Evolutionary conservation across 805 yeast genomes (phyloP), one percentile per base, ranked within the genome.

Genomic region (Saturnispora serradocipensis): DNA sequence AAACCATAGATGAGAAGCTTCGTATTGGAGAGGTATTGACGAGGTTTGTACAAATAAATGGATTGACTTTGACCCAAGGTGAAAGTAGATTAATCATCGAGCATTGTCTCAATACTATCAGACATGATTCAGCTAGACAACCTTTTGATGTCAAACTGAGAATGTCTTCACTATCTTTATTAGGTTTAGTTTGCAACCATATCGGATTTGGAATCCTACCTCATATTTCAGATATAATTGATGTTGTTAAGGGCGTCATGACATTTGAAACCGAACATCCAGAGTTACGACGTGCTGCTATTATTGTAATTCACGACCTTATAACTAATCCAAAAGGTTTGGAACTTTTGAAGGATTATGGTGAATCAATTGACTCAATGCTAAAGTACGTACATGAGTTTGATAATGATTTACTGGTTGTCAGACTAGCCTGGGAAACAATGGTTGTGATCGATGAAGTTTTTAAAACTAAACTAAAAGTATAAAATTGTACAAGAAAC

Each of bases 81-180:
- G 62, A 84, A 13, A 72, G 77, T 1, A 67, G 66, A 9, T 48
- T 59, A 1, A 62, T 88, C 4, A 72, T 78, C 1, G 62, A 67
- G 9, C 20, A 11, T 9, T 20, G 25, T 8, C 22, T 38, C 13
- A 18, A 16, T 38, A 38, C 20, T 9, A 38, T 38, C 13, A 38
- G 42, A 38, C 18, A 16, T 38, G 25, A 38, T 18, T 38, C 42
- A 18, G 16, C 22, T 18, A 38, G 9, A 18, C 18, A 38, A 18
- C 42, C 42, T 18, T 7, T 61, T 13, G 96, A 88, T 56, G 70
- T 74, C 53, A 74, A 82, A 39, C 56, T 89, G 39, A 72, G 97
- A 57, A 82, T 88, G 85, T 90, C 97, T 2, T 78, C 96, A 0
- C 76, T 90, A 80, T 86, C 97, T 0, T 65, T 93, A 13, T 64